A percentile compares a stretch with the other conserved stretches of the same genome.
Evolutionary conservation across 139 green algal genomes (phyloP).

Genomic region (Chlorella sp.): DNA sequence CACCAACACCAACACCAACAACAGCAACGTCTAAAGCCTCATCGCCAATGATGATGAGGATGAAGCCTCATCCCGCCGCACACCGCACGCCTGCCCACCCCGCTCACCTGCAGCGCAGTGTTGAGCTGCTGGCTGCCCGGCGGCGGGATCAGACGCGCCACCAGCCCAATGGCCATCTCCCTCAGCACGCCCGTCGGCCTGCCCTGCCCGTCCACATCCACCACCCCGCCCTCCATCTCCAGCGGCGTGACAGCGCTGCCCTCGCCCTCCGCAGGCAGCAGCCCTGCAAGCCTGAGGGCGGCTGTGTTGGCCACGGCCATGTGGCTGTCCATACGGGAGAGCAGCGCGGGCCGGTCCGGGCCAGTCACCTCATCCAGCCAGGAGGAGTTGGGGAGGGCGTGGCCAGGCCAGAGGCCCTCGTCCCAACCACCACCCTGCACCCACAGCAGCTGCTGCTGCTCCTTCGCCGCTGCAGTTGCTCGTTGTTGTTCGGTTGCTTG

Average conservation of each 20-base stretch:
- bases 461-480: neutral
- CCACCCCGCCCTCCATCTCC: constrained; percentile 26
- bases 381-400: constrained; percentile 16
- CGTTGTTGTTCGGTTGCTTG: constrained; percentile 5
- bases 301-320: constrained; percentile 46
- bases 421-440: constrained; percentile 56
- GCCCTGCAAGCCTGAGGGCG: constrained; percentile 42
- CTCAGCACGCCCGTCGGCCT: constrained; percentile 33
- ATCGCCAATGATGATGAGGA: too few species aligned
- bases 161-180: constrained; percentile 28
- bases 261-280: neutral
- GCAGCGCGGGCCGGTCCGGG: constrained; percentile 21
- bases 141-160: constrained; percentile 11
- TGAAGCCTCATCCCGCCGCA: too few species aligned
- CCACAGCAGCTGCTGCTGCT: constrained; percentile 24
- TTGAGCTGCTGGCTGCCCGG: neutral
- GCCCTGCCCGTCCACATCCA: constrained; percentile 12
- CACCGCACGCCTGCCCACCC: neutral
- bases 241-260: constrained; percentile 7
- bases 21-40: too few species aligned
- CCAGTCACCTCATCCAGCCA: constrained; percentile 22
- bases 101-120: constrained; percentile 20
- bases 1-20: too few species aligned
- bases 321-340: constrained; percentile 58
- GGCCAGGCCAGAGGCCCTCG: constrained; percentile 44